phyloP scores from a whole-genome alignment of 805 yeast species.

The Cyberlindnera euphorbiae region DNA sequence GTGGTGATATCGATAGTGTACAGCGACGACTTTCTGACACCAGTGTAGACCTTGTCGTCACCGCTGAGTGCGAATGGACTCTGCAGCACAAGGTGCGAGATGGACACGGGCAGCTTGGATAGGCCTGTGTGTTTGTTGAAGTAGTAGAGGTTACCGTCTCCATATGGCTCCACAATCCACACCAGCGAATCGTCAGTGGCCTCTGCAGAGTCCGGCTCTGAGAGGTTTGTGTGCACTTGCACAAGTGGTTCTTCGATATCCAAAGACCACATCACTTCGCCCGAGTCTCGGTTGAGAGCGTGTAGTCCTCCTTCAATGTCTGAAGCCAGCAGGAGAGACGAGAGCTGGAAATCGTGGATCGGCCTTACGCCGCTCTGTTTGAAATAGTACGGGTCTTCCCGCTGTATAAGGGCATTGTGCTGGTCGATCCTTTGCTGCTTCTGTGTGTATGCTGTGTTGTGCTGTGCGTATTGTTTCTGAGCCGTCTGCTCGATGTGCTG shows the following conservation, averaged over 20 bases:
- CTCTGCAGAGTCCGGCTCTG: conserved; percentile 10
- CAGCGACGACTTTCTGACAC: conserved; percentile 70
- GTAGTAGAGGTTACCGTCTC: conserved; percentile 78
- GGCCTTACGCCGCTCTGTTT: conserved; percentile 30
- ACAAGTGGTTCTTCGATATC: conserved; percentile 63
- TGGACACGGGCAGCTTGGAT: conserved; percentile 75
- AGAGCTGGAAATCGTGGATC: conserved; percentile 65
- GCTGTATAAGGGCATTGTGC: conserved; percentile 4
- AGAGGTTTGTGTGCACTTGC: conserved; percentile 27
- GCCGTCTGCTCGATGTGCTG: neutral
- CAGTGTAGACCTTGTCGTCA: conserved; percentile 83
- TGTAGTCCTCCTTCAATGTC: conserved; percentile 87
- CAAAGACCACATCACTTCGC: conserved; percentile 72
- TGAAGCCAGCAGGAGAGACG: conserved; percentile 61
- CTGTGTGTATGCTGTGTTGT: conserved; percentile 3
- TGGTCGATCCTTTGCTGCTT: neutral
- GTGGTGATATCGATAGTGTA: conserved; percentile 67
- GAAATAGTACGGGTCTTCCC: conserved; percentile 3
- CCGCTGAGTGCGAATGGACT: conserved; percentile 77
- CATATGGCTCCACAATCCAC: conserved; percentile 90
- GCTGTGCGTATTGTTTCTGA: conserved; percentile 1
- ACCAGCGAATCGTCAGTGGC: conserved; percentile 34
- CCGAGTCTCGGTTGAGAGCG: conserved; percentile 72
- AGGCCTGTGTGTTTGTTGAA: conserved; percentile 73
- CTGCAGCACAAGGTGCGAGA: conserved; percentile 68